A percentile compares a stretch with the other conserved stretches of the same genome.
These are phyloP conservation scores for Colletotrichum ledebouriae DNA, from an alignment of 2,329 filamentous ascomycete species.

Conservation along the genomic window DNA sequence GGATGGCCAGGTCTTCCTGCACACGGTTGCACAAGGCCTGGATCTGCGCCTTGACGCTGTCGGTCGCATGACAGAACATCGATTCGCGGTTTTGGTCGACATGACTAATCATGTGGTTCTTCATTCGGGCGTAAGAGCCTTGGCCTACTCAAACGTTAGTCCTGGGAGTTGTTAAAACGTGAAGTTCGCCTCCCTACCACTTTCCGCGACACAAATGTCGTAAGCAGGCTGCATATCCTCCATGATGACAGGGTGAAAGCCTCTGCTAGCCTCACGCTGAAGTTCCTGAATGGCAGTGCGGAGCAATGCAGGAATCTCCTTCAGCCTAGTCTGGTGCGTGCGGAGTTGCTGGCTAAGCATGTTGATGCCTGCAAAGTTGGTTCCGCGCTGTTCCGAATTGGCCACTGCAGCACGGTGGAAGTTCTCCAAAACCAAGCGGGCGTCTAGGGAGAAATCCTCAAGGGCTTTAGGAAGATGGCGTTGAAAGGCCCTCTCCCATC, in stretches of 20 bases:
- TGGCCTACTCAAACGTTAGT: constrained; percentile 28
- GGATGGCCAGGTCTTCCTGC: constrained; percentile 7
- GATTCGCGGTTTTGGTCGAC: constrained; percentile 35
- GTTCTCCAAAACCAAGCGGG: constrained; percentile 15
- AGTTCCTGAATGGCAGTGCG: constrained; percentile 37
- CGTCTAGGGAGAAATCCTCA: constrained; percentile 22
- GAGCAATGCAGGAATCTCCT: constrained; percentile 37
- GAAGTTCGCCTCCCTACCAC: constrained; percentile 10
- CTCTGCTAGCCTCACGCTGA: constrained; percentile 46
- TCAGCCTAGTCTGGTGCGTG: constrained; percentile 34
- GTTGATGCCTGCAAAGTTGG: constrained; percentile 36
- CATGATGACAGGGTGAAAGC: constrained; percentile 45
- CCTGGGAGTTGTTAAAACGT: not conserved
- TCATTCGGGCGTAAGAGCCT: constrained; percentile 47
- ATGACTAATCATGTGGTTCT: constrained; percentile 44
- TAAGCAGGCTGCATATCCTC: constrained; percentile 45
- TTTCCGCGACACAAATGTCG: constrained; percentile 38
- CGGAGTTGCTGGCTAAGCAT: constrained; percentile 46
- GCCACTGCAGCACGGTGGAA: constrained; percentile 39
- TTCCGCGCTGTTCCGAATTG: constrained; percentile 34
- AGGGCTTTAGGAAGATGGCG: constrained; percentile 43
- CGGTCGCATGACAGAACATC: constrained; percentile 44
- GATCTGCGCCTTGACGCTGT: constrained; percentile 43
- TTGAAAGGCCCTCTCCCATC: constrained; percentile 49
- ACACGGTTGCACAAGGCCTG: constrained; percentile 14